Conservation (phyloP, 2,329 filamentous ascomycete genomes). For the Colletotrichum lini region DNA sequence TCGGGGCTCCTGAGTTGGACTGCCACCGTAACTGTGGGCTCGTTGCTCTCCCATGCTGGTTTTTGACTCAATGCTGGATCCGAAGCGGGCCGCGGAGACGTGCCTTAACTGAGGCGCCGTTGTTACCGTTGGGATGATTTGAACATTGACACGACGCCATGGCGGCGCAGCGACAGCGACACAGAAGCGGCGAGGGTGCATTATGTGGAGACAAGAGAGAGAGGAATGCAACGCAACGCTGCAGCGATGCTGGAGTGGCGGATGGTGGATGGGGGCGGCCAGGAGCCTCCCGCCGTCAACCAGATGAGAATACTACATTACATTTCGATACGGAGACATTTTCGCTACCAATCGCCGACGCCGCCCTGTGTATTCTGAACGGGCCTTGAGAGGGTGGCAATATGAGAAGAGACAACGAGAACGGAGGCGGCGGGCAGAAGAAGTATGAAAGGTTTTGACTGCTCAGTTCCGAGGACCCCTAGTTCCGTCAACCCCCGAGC, state of each 20-base stretch:
- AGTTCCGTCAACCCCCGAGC: constrained; percentile 14
- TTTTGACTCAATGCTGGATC: constrained; percentile 16
- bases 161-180: constrained; percentile 12
- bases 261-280: constrained; percentile 30
- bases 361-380: neutral
- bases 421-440: neutral
- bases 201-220: constrained; percentile 21
- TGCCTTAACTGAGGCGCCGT: constrained; percentile 7
- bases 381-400: neutral
- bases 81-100: constrained; percentile 27
- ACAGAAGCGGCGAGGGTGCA: constrained; percentile 18
- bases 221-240: constrained; percentile 33
- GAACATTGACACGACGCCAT: neutral
- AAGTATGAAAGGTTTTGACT: neutral
- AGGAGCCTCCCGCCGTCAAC: constrained; percentile 40
- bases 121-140: constrained; percentile 8
- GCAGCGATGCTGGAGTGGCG: constrained; percentile 22
- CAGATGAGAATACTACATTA: constrained; percentile 35
- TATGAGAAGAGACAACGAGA: neutral
- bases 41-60: neutral
- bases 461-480: constrained; percentile 21
- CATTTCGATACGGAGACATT: constrained; percentile 14
- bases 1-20: neutral
- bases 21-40: constrained; percentile 7
- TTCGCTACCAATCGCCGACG: constrained; percentile 32